phyloP scores from a whole-genome alignment of 345 rosid genomes.

The Euphorbia pulcherrima region DNA sequence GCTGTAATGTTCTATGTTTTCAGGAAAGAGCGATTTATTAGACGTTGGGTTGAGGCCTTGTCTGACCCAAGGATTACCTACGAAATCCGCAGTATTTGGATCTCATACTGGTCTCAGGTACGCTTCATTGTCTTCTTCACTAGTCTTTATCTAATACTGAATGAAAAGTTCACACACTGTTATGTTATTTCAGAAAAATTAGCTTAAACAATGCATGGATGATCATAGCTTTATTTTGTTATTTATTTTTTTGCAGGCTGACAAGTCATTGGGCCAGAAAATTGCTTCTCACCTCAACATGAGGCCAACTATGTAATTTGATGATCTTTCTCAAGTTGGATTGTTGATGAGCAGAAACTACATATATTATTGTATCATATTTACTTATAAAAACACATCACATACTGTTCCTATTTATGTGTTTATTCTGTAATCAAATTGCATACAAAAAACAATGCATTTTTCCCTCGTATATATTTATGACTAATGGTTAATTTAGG shows the following conservation, averaged over 20 bases:
- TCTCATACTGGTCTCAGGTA: slow-evolving; percentile 32
- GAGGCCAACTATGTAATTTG: slow-evolving; percentile 24
- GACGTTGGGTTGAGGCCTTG: slow-evolving; percentile 21
- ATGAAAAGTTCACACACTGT: no score
- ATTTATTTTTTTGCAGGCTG: slow-evolving; percentile 19
- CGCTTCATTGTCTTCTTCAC: no score
- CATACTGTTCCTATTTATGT: no score
- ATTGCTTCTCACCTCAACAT: slow-evolving; percentile 27
- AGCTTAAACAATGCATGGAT: no score
- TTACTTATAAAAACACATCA: background rate
- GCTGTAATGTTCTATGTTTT: background rate
- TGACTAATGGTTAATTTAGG: background rate
- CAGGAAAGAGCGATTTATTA: slow-evolving; percentile 29
- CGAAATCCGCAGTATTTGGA: slow-evolving; percentile 31
- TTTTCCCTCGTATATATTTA: background rate
- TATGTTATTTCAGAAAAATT: no score
- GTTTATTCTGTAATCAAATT: background rate
- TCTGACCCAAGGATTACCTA: slow-evolving; percentile 26
- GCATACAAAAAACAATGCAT: background rate
- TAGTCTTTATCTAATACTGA: no score
- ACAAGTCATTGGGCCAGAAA: slow-evolving; percentile 25
- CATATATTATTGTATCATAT: background rate
- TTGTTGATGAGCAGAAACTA: background rate
- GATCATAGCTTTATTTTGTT: no score
- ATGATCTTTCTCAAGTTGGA: slow-evolving; percentile 6